A percentile compares a stretch with the other conserved stretches of the same genome.
Evolutionary conservation across 768 basidiomycete species (phyloP).

Genomic region (Boletus pseudo-olivaceus): DNA sequence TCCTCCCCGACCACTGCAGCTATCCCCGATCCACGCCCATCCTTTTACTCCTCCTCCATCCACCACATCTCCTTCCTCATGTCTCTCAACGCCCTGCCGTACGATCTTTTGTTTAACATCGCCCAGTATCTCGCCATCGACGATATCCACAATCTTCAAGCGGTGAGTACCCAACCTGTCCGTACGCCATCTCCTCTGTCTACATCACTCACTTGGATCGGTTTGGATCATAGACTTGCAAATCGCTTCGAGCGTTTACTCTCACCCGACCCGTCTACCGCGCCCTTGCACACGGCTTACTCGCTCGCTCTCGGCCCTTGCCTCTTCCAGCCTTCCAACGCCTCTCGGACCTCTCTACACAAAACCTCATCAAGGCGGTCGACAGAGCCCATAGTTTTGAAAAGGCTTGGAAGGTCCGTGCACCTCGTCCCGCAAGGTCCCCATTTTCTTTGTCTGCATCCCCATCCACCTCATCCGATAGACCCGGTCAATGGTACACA

Average conservation of each 20-base stretch:
- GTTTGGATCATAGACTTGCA: conserved; percentile 48
- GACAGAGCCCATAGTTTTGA: conserved; percentile 62
- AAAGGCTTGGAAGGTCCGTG: conserved; percentile 55
- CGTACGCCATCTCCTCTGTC: not conserved
- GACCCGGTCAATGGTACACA: conserved; percentile 53
- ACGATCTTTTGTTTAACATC: conserved; percentile 69
- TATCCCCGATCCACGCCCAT: conserved; percentile 4
- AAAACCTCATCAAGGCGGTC: conserved; percentile 58
- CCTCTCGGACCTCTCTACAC: conserved; percentile 60
- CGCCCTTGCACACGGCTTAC: conserved; percentile 56
- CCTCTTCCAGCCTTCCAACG: conserved; percentile 69
- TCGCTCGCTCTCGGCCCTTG: conserved; percentile 63
- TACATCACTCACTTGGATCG: not conserved
- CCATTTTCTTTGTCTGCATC: conserved; percentile 27
- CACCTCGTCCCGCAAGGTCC: conserved; percentile 47
- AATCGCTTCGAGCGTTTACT: conserved; percentile 55
- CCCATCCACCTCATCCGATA: conserved; percentile 27
- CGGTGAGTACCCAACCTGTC: conserved; percentile 41
- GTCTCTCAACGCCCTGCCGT: conserved; percentile 50
- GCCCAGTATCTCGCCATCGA: conserved; percentile 56
- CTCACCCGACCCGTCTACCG: conserved; percentile 68
- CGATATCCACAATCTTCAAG: conserved; percentile 59
- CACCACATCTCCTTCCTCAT: conserved; percentile 8
- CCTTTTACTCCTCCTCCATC: not conserved
- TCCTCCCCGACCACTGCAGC: not conserved